Base-by-base conservation (phyloP, 2,329 filamentous ascomycete species). In the Pseudocercospora musae region DNA sequence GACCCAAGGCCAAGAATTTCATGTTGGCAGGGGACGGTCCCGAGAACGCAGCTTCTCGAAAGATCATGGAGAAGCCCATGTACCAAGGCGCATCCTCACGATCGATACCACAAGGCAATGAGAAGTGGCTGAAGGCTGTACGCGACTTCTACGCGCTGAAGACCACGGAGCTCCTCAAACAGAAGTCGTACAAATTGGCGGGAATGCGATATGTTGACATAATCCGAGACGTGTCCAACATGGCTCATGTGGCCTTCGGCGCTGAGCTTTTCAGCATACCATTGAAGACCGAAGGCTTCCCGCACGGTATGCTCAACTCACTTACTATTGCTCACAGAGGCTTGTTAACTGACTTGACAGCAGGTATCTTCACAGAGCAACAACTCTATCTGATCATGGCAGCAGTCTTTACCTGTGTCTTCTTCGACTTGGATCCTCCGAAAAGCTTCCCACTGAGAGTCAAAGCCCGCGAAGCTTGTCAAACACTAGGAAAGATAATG, bases 261-360 rank as follows among this genome's bases (percentile, higher is more conserved):
- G 77, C 83, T 0, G 80, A 81, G 59, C 72, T 86, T 23, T 86
- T 85, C 73, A 80, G 79, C 66, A 72, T 86, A 6, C 83, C 84
- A 0, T 72, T 86, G 31, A 85, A 85, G 72, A 84, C 82, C 0
- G 77, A 79, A 2, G 76, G 80, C 3, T 78, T 80, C 18, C 82
- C 82, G 0, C 52, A 37, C 15, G 52, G 52, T 54, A 37, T 33
- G 52, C 29, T 13, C 1, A 13, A 15, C 2, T 1, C 21, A 54
- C 52, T 27, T 18, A 4, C 10, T 25, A 40, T 21, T 13, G 52
- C 18, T 18, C 44, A 23, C 31, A 13, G 52, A 20, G 10, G 29
- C 18, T 54, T 18, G 18, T 20, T 21, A 2, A 54, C 29, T 54
- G 52, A 54, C 52, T 13, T 40, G n/a, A 11, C 71, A 74, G 56